phyloP scores from a whole-genome alignment of 257 asterid species.

The Leptodermis oblonga region DNA sequence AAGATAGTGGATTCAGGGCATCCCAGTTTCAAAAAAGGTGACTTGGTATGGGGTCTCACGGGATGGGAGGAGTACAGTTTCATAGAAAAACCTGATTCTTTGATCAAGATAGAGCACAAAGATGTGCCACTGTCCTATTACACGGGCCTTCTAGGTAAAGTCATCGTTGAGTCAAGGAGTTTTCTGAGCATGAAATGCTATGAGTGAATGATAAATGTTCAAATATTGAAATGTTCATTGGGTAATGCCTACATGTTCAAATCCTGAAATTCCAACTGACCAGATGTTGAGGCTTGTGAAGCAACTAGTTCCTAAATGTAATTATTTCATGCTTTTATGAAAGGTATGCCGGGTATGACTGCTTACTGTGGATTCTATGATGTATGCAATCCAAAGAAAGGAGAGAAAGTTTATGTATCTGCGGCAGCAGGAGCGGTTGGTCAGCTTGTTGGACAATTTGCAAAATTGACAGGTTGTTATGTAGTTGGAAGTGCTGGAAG shows the following conservation, averaged over 20 bases:
- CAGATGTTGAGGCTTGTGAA: not conserved
- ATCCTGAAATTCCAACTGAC: too few species aligned
- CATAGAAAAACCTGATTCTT: not conserved
- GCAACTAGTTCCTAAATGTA: not conserved
- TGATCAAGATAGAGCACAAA: constrained; percentile 14
- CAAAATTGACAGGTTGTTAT: constrained; percentile 10
- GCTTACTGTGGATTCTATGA: constrained; percentile 2
- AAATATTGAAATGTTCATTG: too few species aligned
- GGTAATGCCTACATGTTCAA: too few species aligned
- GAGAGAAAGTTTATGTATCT: constrained; percentile 6
- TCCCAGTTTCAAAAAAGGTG: constrained; percentile 26
- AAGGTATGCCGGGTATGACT: constrained; percentile 11
- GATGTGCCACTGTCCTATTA: constrained; percentile 20
- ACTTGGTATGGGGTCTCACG: constrained; percentile 25
- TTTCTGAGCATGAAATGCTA: too few species aligned
- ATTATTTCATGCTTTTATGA: not conserved
- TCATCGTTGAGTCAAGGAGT: not conserved
- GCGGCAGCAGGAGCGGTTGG: constrained; percentile 10
- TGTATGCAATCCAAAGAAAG: not conserved
- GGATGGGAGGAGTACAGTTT: constrained; percentile 25
- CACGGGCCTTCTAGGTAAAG: constrained; percentile 19
- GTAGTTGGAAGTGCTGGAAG: constrained; percentile 13
- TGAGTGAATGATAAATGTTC: too few species aligned
- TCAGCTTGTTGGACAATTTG: constrained; percentile 10
- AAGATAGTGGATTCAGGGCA: constrained; percentile 28